Percentiles rank a stretch among this genome's conserved stretches.
phyloP scores from a whole-genome alignment of 129 eudicot genomes.

The Pulicaria dysenterica region DNA sequence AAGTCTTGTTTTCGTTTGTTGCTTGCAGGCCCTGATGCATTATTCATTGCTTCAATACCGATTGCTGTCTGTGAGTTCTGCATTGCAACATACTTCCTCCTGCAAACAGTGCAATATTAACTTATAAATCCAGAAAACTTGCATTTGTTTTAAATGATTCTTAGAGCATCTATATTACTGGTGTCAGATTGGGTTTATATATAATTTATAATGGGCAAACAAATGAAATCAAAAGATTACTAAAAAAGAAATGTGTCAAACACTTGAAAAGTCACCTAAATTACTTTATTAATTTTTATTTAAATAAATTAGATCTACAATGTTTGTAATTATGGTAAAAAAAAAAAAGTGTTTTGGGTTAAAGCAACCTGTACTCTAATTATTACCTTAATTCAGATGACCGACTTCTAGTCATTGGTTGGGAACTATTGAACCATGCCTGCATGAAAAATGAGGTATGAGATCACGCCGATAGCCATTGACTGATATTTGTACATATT shows the following conservation, averaged over 20 bases:
- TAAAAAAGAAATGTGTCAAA: no score
- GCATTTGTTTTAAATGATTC: background rate
- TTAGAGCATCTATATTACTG: background rate
- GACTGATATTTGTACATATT: slow-evolving; percentile 16
- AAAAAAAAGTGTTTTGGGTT: background rate
- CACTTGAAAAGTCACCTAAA: no score
- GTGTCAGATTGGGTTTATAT: no score
- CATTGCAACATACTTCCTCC: slow-evolving; percentile 70
- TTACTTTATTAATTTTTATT: no score
- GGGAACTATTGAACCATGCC: slow-evolving; percentile 82
- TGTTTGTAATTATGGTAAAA: no score
- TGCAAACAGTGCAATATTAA: slow-evolving; percentile 15
- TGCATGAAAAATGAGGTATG: slow-evolving; percentile 31
- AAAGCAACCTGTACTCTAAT: background rate
- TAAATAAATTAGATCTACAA: no score
- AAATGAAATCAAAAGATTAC: no score
- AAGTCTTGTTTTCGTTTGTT: slow-evolving; percentile 46
- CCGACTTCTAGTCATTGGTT: slow-evolving; percentile 79
- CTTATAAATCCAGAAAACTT: background rate
- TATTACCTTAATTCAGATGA: slow-evolving; percentile 70
- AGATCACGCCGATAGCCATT: slow-evolving; percentile 13
- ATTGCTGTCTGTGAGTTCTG: slow-evolving; percentile 55
- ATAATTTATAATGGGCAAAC: no score
- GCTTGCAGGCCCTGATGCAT: slow-evolving; percentile 29
- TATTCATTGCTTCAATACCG: slow-evolving; percentile 53